Evolutionary conservation across 2,329 filamentous ascomycete species (phyloP), one percentile per base, ranked within the genome.

Genomic region (Pseudonectria foliicola): DNA sequence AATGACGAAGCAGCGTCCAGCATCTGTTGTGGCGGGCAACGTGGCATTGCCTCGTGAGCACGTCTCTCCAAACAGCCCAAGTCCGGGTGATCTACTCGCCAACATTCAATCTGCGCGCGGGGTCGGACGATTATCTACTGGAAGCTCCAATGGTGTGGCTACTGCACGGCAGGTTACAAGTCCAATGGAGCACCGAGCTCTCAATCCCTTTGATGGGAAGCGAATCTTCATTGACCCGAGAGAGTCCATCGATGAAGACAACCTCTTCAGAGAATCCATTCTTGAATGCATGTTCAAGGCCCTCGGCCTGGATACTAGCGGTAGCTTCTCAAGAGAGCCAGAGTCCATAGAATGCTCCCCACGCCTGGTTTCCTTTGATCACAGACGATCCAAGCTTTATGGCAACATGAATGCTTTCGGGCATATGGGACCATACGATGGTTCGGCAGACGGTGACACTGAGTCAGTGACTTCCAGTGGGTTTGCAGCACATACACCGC

Each of bases 271-370:
- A 27, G 81, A 87, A 39, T 93, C 88, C 0, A 87, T 98, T 12
- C 65, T 96, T 14, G 87, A 95, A 48, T 96, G 92, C 55, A 94
- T 98, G 66, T 90, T 95, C 62, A 95, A 90, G 55, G 84, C 88
- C 0, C 83, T 98, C 40, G 92, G 92, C 0, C 65, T 98, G 37
- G 83, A 80, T 13, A 77, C 80, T 23, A 74, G 71, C 3, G 79
- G 79, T 25, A 76, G 80, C 38, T 70, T 73, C 1, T 68, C 82
- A 1, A 73, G 75, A 31, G 84, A 83, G 47, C 66, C 73, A 0
- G 79, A 80, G 32, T 95, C 92, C 0, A 80, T 80, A 0, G 89
- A 95, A 46, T 83, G 78, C 7, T 96, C 92, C 2, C 92, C 92
- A 3, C 76, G 82, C 23, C 68, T 96, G 6, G 73, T 89, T 1